Evolutionary conservation across 805 yeast genomes (phyloP), one percentile per base, ranked within the genome.

Genomic region (Metschnikowia colocasiae): DNA sequence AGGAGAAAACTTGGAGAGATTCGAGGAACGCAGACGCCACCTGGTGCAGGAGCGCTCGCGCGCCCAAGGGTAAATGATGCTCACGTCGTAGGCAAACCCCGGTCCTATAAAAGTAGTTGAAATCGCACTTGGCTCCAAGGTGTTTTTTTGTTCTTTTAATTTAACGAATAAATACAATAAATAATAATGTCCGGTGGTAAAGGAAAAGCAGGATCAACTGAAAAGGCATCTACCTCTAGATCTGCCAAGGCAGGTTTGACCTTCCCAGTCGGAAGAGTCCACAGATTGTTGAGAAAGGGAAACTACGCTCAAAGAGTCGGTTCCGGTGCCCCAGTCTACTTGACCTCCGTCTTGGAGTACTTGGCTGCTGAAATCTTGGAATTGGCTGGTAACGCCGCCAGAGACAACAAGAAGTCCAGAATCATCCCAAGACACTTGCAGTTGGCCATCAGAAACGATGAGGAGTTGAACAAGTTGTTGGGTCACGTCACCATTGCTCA

Each of bases 381-480:
- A 65, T 73, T 73, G 64, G 76, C 78, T 49, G 78, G 78, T 68
- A 73, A 73, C 64, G 78, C 78, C 46, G 78, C 78, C 52, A 71
- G 78, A 70, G 78, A 73, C 76, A 90, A 88, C 91, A 92, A 92
- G 83, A 94, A 92, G 83, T 85, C 97, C 67, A 73, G 78, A 73
- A 73, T 73, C 43, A 71, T 73, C 62, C 78, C 78, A 64, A 73
- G 78, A 72, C 76, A 73, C 64, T 72, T 73, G 62, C 76, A 73
- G 62, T 73, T 73, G 61, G 78, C 78, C 59, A 72, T 73, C 71
- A 73, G 78, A 72, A 73, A 73, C 61, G 78, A 73, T 71, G 78
- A 73, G 64, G 78, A 73, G 61, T 73, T 73, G 61, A 73, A 73
- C 66, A 73, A 73, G 61, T 73, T 73, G 62, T 71, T 73, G 60